A percentile compares a stretch with the other conserved stretches of the same genome.
phyloP scores from a whole-genome alignment of 1,284 basidiomycete species.

The Apiotrichum domesticum region DNA sequence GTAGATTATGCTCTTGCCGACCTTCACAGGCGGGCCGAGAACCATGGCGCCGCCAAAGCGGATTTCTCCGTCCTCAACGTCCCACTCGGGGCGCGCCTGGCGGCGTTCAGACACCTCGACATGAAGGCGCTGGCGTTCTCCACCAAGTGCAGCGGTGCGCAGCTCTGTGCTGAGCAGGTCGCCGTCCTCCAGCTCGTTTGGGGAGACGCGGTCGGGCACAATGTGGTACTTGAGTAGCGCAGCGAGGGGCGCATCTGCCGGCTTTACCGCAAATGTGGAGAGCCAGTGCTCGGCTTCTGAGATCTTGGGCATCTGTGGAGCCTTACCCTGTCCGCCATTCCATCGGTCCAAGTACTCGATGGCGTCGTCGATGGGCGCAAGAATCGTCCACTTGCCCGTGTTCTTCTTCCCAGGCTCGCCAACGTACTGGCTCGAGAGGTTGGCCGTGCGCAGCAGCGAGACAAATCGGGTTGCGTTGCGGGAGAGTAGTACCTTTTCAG shows the following conservation, averaged over 20 bases:
- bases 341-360: constrained; percentile 46
- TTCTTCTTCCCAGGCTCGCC: constrained; percentile 52
- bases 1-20: constrained; percentile 79
- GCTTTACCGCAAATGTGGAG: not conserved
- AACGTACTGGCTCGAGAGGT: constrained; percentile 63
- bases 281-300: not conserved
- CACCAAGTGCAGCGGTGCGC: constrained; percentile 59
- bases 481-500: constrained; percentile 70
- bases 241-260: constrained; percentile 31
- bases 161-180: constrained; percentile 75
- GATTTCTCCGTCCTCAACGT: constrained; percentile 53
- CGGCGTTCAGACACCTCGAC: constrained; percentile 56
- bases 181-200: constrained; percentile 63
- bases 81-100: constrained; percentile 46
- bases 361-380: constrained; percentile 85
- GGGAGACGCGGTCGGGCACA: constrained; percentile 66
- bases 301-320: not conserved
- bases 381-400: constrained; percentile 59
- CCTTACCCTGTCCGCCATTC: not conserved
- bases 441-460: constrained; percentile 72
- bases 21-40: constrained; percentile 58
- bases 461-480: constrained; percentile 90
- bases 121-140: constrained; percentile 64
- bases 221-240: constrained; percentile 66
- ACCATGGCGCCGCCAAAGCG: constrained; percentile 78